phyloP scores from a whole-genome alignment of 2,329 filamentous ascomycete species.

The Pyrenochaeta sp. region DNA sequence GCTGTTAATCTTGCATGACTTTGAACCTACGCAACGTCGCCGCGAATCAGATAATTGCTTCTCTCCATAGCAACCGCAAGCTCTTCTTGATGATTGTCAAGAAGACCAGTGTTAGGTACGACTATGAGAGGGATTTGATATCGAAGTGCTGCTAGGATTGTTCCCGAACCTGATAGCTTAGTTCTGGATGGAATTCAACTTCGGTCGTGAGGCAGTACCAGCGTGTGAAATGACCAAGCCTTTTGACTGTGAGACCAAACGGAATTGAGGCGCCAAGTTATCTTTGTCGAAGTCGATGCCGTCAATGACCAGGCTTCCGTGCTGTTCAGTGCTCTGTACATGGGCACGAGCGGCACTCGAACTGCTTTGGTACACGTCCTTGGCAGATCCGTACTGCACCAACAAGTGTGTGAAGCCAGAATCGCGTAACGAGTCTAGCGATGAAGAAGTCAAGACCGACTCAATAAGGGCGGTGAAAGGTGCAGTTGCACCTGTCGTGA shows the following conservation, averaged over 20 bases:
- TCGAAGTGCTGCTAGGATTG: slow-evolving; percentile 82
- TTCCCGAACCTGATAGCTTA: slow-evolving; percentile 75
- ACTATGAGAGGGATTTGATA: slow-evolving; percentile 80
- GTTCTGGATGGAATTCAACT: neutral
- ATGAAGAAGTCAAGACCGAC: slow-evolving; percentile 67
- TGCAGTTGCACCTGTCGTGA: slow-evolving; percentile 92
- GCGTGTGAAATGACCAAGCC: slow-evolving; percentile 90
- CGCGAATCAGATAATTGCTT: slow-evolving; percentile 79
- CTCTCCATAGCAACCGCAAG: slow-evolving; percentile 78
- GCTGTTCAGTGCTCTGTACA: slow-evolving; percentile 7
- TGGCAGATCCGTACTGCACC: slow-evolving; percentile 80
- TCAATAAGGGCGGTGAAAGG: slow-evolving; percentile 76
- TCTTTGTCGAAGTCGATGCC: slow-evolving; percentile 72
- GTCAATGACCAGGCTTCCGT: slow-evolving; percentile 52
- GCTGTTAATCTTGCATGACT: no score
- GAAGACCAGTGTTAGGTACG: slow-evolving; percentile 81
- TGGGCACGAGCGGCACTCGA: slow-evolving; percentile 20
- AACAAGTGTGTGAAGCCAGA: slow-evolving; percentile 74
- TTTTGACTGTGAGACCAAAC: slow-evolving; percentile 59
- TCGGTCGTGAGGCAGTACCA: slow-evolving; percentile 60
- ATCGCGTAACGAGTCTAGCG: slow-evolving; percentile 67
- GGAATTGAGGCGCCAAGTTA: slow-evolving; percentile 68
- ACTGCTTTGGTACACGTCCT: slow-evolving; percentile 58
- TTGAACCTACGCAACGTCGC: slow-evolving; percentile 69
- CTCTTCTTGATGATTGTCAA: slow-evolving; percentile 92